phyloP scores from a whole-genome alignment of 179 eudicot species.

The Amaranthus tricolor region DNA sequence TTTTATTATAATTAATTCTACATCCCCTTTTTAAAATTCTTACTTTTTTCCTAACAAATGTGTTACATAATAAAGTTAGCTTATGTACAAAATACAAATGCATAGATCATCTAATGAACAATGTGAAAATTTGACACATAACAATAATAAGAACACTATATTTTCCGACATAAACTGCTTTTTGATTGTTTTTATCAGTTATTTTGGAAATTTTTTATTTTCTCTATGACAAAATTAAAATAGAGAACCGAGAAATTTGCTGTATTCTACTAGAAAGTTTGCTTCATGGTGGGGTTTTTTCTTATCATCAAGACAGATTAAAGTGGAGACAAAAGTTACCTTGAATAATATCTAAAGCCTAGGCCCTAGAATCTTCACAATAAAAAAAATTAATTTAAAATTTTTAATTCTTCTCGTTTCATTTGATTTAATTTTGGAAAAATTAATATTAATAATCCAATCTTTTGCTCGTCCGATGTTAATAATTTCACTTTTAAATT shows the following conservation, averaged over 20 bases:
- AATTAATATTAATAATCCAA: too few relatives aligned
- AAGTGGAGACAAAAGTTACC: constrained; percentile 2
- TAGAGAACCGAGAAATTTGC: background rate
- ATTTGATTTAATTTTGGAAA: background rate
- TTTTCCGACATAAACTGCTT: background rate
- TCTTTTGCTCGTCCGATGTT: too few relatives aligned
- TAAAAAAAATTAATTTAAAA: too few relatives aligned
- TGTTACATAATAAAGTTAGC: too few relatives aligned
- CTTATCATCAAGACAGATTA: background rate
- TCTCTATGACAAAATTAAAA: background rate
- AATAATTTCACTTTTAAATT: too few relatives aligned
- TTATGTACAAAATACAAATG: too few relatives aligned
- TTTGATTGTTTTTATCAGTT: background rate
- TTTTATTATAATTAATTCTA: too few relatives aligned
- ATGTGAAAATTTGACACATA: constrained; percentile 4
- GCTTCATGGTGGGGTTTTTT: background rate
- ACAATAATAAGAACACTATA: background rate
- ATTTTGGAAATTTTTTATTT: background rate
- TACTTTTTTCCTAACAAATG: too few relatives aligned
- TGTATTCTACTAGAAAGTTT: background rate
- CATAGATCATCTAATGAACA: background rate
- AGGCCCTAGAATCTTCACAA: background rate
- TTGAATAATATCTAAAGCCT: background rate
- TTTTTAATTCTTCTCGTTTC: background rate
- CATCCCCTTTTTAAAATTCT: too few relatives aligned